Base-by-base conservation (phyloP, 208 protist genomes). In the Trypanosoma conorhini region DNA sequence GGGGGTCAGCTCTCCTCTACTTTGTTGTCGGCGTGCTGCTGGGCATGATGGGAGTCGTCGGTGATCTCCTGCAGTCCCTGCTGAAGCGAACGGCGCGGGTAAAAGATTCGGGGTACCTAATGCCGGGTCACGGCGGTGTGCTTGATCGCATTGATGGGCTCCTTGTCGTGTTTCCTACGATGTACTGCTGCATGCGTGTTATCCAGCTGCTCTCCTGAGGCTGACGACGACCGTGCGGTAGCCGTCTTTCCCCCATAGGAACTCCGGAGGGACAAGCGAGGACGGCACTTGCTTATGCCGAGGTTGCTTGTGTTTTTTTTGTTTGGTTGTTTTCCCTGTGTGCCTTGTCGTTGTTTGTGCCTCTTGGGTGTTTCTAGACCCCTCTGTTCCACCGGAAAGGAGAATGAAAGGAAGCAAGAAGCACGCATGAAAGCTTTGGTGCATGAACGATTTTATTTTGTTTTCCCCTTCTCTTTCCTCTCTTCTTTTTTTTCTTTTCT, bases 131-230 rank as follows among this genome's bases (percentile, higher is more conserved):
- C 67, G 92, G 94, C 58, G 94, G 92, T 38, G 82, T 97, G 48
- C 81, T 97, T n/a, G 92, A 97, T 66, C 81, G 91, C 64, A 81
- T 97, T 46, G 91, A 96, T 62, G 91, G 91, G 28, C 74, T 94
- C 63, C 79, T 97, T 15, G 54, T 96, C 24, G 81, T 82, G 7
- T 91, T 93, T 67, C 87, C 86, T 5, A 72, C 92, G 26, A 85
- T 93, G 74, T 93, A 92, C 72, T 82, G 77, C 62, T 69, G 77
- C 13, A 50, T 91, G 50, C 66, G 61, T 44, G 54, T 74, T 38
- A 67, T 91, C 10, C 61, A 30, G 52, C 21, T 44, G 60, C 66
- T 77, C 46, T 50, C 68, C 19, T 74, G n/a, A 58, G 17, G 22
- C 7, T 9, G 7, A 9, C 19, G 50, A 54, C 42, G 42, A 12